These are phyloP conservation scores for Ophiocordyceps unilateralis DNA, from an alignment of 2,329 filamentous ascomycete species.

Conservation along the genomic window DNA sequence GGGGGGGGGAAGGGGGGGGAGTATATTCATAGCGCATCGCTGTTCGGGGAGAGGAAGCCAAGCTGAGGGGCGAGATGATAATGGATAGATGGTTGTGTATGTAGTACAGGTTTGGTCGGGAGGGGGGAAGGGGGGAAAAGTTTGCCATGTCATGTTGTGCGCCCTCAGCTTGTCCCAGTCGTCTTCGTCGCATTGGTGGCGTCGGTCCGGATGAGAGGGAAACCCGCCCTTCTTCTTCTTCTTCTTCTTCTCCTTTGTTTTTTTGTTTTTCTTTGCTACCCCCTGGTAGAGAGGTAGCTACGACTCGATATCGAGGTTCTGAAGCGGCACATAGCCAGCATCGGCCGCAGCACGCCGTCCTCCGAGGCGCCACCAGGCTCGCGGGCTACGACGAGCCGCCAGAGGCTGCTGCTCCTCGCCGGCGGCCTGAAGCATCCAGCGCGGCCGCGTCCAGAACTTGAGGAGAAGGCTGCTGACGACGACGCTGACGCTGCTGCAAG, in stretches of 20 bases:
- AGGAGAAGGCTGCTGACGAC: constrained; percentile 70
- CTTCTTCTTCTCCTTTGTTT: background rate
- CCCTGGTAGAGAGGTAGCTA: too few species aligned
- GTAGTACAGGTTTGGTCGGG: too few species aligned
- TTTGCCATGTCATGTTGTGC: too few species aligned
- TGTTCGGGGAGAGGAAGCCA: background rate
- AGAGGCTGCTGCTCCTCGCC: constrained; percentile 37
- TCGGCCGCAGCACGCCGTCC: constrained; percentile 20
- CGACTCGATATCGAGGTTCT: constrained; percentile 26
- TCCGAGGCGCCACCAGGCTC: background rate
- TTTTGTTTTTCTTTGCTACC: too few species aligned
- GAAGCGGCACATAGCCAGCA: constrained; percentile 42
- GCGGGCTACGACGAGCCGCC: constrained; percentile 29
- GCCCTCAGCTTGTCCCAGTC: too few species aligned
- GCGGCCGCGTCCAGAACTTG: constrained; percentile 70
- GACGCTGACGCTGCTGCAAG: constrained; percentile 74
- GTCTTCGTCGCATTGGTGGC: too few species aligned
- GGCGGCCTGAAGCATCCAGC: constrained; percentile 61
- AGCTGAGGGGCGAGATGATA: background rate
- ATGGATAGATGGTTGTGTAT: background rate
- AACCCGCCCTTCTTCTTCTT: background rate
- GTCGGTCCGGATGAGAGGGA: too few species aligned
- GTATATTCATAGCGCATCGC: too few species aligned
- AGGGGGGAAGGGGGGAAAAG: background rate
- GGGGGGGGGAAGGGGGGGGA: too few species aligned